phyloP scores from a whole-genome alignment of 2,329 filamentous ascomycete genomes.

The Venturia effusa region DNA sequence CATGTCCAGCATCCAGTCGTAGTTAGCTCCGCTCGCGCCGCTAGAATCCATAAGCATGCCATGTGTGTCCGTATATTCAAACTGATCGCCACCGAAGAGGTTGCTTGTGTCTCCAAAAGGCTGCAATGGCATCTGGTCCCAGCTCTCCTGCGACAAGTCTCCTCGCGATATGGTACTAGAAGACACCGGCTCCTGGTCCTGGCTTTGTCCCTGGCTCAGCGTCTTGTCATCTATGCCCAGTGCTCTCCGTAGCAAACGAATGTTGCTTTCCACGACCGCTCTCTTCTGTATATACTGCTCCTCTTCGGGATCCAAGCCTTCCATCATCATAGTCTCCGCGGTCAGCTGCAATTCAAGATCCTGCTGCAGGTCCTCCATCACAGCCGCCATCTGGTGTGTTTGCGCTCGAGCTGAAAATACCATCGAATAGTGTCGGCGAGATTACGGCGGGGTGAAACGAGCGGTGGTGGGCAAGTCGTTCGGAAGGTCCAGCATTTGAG shows the following conservation, averaged over 20 bases:
- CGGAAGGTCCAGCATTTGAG: not conserved
- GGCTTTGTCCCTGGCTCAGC: not conserved
- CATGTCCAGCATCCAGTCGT: not conserved
- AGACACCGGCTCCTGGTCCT: not conserved
- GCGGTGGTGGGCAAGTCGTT: not conserved
- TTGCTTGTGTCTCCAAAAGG: not conserved
- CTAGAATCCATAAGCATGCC: not conserved
- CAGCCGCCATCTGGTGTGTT: not conserved
- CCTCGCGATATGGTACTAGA: not conserved
- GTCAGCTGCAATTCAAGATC: conserved; percentile 24
- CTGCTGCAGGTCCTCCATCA: conserved; percentile 11
- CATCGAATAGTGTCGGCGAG: not conserved
- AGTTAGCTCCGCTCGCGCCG: not conserved
- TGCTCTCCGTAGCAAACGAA: conserved; percentile 14
- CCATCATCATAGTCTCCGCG: conserved; percentile 21
- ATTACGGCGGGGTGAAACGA: not conserved
- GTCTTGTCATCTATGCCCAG: not conserved
- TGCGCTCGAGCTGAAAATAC: not conserved
- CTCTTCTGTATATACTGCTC: conserved; percentile 19
- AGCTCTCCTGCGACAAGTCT: not conserved
- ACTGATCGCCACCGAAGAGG: not conserved
- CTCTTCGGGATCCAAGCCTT: conserved; percentile 20
- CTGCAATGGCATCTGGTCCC: not conserved
- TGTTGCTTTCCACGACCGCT: conserved; percentile 16
- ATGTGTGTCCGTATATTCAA: not conserved